Conservation (phyloP, 805 yeast genomes). For the Candida montana region DNA sequence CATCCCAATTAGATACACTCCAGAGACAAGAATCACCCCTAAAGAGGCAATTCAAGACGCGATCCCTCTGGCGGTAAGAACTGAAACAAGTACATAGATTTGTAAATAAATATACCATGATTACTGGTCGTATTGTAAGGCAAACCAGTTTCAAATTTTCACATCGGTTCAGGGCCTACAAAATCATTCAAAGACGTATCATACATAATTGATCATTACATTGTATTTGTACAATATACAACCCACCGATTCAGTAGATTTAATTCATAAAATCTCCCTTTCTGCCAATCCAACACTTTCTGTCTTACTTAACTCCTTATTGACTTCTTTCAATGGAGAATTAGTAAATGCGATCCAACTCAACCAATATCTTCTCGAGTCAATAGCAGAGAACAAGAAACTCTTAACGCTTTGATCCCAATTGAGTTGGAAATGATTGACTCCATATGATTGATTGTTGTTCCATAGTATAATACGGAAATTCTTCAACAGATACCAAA, state of each 20-base stretch:
- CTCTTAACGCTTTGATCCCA: neutral
- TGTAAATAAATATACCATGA: too few species aligned
- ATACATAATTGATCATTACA: too few species aligned
- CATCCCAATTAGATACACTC: constrained; percentile 20
- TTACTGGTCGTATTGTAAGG: too few species aligned
- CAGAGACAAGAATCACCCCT: constrained; percentile 8
- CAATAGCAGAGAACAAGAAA: neutral
- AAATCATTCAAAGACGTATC: too few species aligned
- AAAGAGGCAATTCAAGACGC: constrained; percentile 7
- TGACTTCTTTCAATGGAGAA: neutral
- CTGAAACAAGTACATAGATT: neutral
- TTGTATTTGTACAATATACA: too few species aligned
- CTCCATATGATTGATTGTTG: neutral
- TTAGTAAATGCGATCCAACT: neutral
- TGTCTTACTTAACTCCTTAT: too few species aligned
- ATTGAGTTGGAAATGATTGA: neutral
- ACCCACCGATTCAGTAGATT: too few species aligned
- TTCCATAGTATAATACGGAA: neutral
- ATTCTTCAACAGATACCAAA: neutral
- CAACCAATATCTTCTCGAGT: neutral
- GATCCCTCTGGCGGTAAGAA: constrained; percentile 11
- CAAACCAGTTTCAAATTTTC: too few species aligned
- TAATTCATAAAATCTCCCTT: neutral
- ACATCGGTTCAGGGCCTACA: too few species aligned
- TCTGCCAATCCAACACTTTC: neutral